phyloP scores from a whole-genome alignment of 2,329 filamentous ascomycete genomes.

The Cladosporium sp. region DNA sequence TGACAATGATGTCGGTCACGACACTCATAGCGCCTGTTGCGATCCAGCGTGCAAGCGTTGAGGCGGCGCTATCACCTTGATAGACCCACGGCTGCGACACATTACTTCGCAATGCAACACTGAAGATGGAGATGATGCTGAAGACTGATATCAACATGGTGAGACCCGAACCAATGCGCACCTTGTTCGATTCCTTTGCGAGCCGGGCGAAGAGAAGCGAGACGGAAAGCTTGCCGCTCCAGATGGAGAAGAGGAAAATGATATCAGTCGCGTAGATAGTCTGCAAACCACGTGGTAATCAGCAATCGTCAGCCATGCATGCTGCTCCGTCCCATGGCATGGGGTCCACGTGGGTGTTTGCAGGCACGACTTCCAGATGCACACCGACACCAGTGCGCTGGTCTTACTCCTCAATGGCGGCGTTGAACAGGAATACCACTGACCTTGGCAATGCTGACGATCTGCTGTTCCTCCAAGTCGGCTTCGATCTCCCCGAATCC shows the following conservation, averaged over 20 bases:
- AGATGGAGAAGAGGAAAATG: constrained; percentile 16
- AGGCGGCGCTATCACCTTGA: neutral
- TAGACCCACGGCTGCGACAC: constrained; percentile 12
- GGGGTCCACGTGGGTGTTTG: too few relatives aligned
- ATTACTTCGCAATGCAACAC: constrained; percentile 3
- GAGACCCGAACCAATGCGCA: constrained; percentile 5
- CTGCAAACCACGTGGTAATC: constrained; percentile 6
- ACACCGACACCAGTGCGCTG: too few relatives aligned
- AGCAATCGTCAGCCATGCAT: neutral
- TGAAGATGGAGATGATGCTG: constrained; percentile 7
- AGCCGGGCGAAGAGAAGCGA: constrained; percentile 16
- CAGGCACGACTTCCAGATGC: too few relatives aligned
- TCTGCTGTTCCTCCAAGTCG: neutral
- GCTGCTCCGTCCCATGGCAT: neutral
- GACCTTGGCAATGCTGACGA: constrained; percentile 3
- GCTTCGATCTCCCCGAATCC: constrained; percentile 7
- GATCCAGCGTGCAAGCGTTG: constrained; percentile 4
- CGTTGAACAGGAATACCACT: neutral
- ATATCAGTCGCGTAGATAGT: constrained; percentile 17
- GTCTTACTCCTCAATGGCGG: too few relatives aligned
- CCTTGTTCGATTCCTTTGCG: constrained; percentile 10
- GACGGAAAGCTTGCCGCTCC: constrained; percentile 17
- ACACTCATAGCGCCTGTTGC: constrained; percentile 9
- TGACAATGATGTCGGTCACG: constrained; percentile 12
- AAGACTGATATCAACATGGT: neutral